Base-by-base conservation (phyloP, 2,329 filamentous ascomycete genomes). In the Penicillium olsonii region DNA sequence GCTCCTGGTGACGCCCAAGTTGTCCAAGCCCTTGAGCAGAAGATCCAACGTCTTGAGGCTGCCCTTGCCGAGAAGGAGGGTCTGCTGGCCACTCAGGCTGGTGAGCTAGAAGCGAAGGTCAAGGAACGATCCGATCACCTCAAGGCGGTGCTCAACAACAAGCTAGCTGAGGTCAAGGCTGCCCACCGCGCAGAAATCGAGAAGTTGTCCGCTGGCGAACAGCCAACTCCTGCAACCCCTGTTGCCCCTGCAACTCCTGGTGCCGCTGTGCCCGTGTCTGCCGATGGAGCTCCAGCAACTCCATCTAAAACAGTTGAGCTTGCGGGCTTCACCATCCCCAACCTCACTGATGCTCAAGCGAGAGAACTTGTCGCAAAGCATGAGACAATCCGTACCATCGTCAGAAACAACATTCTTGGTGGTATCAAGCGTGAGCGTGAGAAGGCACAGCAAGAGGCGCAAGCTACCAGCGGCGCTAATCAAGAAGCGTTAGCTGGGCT, bases 101-200 rank as follows among this genome's bases (percentile, higher is more conserved):
- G 71, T 8, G 74, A 80, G 42, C 68, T 78, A 26, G 78, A 83
- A 44, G 68, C 75, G 20, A 71, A 76, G 44, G 63, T 77, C 48
- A 74, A 80, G 41, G 71, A 76, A 49, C 67, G 71, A 10, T 67
- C 75, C 1, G 78, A 81, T 45, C 82, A 85, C 52, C 75, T 87
- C 14, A 87, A 92, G 63, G 80, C 83, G 24, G 84, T 80, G 10
- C 77, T 88, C 51, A 87, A 87, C 61, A 84, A 83, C 64, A 90
- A 87, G 65, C 77, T 95, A 14, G 71, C 67, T 8, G 81, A 85
- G 42, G 71, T 77, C 10, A 77, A 73, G 53, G 72, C 76, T 26
- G 67, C 75, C 47, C 75, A 82, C 45, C 72, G 77, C 40, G 71
- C 75, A 45, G 77, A 78, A 53, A 56, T 81, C 7, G 74, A 80